Percentiles rank a stretch among this genome's conserved stretches.
phyloP scores from a whole-genome alignment of 2,329 filamentous ascomycete species.

The Pseudogymnoascus sp. region DNA sequence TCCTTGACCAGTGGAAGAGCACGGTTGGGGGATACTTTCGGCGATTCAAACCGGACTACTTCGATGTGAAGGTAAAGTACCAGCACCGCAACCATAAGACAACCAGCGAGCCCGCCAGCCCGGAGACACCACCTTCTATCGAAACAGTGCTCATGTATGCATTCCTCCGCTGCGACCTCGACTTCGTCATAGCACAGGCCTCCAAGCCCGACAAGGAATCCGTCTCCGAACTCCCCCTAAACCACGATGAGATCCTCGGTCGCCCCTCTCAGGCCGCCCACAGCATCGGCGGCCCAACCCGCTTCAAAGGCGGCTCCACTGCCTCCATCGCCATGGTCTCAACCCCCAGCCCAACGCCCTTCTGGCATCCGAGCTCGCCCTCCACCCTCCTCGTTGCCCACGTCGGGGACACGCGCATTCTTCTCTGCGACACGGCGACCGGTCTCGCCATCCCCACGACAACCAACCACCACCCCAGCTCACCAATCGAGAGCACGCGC shows the following conservation, averaged over 20 bases:
- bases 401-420: constrained; percentile 84
- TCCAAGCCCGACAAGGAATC: constrained; percentile 69
- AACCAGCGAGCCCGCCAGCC: constrained; percentile 18
- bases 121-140: constrained; percentile 41
- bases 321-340: constrained; percentile 85
- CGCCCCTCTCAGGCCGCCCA: constrained; percentile 46
- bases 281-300: constrained; percentile 62
- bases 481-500: constrained; percentile 72
- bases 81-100: constrained; percentile 10
- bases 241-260: constrained; percentile 76
- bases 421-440: constrained; percentile 80
- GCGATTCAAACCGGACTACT: constrained; percentile 77
- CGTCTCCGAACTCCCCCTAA: constrained; percentile 67
- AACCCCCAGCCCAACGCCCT: constrained; percentile 82
- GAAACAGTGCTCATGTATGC: constrained; percentile 82
- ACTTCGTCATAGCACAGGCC: constrained; percentile 87
- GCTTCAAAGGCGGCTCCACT: constrained; percentile 91
- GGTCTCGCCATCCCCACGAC: constrained; percentile 75
- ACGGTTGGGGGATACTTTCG: constrained; percentile 92
- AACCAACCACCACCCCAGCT: constrained; percentile 85
- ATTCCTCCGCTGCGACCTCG: constrained; percentile 86
- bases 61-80: constrained; percentile 36
- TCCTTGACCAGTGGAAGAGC: constrained; percentile 71
- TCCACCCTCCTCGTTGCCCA: constrained; percentile 81
- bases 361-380: constrained; percentile 85